phyloP scores from a whole-genome alignment of 441 rosid species.

The Manihot esculenta region DNA sequence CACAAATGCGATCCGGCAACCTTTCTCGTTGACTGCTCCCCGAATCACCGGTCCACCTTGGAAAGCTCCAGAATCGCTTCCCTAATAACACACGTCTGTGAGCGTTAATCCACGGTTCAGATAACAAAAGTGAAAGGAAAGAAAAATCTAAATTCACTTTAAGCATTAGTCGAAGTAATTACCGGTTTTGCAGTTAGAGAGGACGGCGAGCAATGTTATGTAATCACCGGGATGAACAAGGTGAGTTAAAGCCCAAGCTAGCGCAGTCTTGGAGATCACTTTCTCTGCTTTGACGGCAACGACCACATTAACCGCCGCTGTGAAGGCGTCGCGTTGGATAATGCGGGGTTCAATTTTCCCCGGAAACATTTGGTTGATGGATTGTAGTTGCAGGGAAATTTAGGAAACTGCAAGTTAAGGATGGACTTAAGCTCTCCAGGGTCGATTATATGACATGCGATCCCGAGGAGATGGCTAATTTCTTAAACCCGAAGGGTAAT shows the following conservation, averaged over 20 bases:
- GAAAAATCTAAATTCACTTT: background rate
- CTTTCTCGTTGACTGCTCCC: conserved; percentile 35
- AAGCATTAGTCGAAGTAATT: background rate
- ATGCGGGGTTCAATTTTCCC: conserved; percentile 21
- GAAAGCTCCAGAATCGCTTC: conserved; percentile 59
- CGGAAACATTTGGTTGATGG: conserved; percentile 22
- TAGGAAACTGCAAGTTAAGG: background rate
- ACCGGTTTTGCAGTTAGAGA: conserved; percentile 39
- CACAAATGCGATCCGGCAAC: conserved; percentile 44
- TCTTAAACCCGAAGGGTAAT: background rate
- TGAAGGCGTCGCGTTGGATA: conserved; percentile 23
- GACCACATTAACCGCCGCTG: conserved; percentile 40
- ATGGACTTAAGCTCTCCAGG: background rate
- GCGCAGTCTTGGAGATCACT: conserved; percentile 51
- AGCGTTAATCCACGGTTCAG: background rate
- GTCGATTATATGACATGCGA: background rate
- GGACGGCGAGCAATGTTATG: conserved; percentile 56
- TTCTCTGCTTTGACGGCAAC: conserved; percentile 68
- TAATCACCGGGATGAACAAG: conserved; percentile 59
- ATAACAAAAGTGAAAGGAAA: background rate
- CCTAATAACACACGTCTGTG: conserved; percentile 30
- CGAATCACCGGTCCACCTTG: conserved; percentile 45
- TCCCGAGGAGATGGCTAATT: background rate
- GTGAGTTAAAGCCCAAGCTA: conserved; percentile 70
- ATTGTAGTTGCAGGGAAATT: background rate